Evolutionary conservation across 2,329 filamentous ascomycete species (phyloP).

Genomic region (Teratosphaeria pseudoeucalypti): DNA sequence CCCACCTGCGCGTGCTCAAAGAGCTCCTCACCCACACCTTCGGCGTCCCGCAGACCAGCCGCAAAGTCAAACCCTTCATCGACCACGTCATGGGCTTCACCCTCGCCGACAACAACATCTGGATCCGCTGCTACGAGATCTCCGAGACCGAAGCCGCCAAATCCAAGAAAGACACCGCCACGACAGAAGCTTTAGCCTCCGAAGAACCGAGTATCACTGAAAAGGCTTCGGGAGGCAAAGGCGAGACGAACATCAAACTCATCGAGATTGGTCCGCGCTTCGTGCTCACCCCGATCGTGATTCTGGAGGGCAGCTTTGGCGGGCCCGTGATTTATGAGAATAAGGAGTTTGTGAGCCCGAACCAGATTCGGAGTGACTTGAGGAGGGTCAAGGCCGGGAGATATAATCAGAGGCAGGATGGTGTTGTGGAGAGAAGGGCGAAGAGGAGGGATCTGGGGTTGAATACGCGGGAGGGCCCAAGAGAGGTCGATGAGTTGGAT

Average conservation of each 20-base stretch:
- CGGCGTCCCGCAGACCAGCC: slow-evolving; percentile 76
- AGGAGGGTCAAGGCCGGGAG: slow-evolving; percentile 63
- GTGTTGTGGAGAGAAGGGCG: slow-evolving; percentile 57
- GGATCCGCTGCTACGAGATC: slow-evolving; percentile 92
- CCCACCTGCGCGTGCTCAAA: slow-evolving; percentile 73
- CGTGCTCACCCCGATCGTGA: slow-evolving; percentile 86
- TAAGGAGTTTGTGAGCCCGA: slow-evolving; percentile 91
- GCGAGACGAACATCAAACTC: slow-evolving; percentile 66
- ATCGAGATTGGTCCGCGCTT: slow-evolving; percentile 92
- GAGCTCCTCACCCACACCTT: slow-evolving; percentile 86
- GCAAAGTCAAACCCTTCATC: slow-evolving; percentile 89
- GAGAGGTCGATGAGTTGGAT: slow-evolving; percentile 61
- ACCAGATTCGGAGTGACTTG: slow-evolving; percentile 76
- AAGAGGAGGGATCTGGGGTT: slow-evolving; percentile 72
- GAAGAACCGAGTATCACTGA: slow-evolving; percentile 27
- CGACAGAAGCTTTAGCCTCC: slow-evolving; percentile 22
- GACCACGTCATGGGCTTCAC: slow-evolving; percentile 93
- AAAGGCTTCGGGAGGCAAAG: slow-evolving; percentile 32
- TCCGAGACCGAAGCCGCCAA: slow-evolving; percentile 63
- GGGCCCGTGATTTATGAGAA: slow-evolving; percentile 98
- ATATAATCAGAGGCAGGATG: slow-evolving; percentile 68
- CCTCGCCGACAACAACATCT: slow-evolving; percentile 85
- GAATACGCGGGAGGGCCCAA: slow-evolving; percentile 53
- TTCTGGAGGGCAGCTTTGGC: slow-evolving; percentile 88
- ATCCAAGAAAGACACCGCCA: slow-evolving; percentile 29